These are phyloP conservation scores for Rhodotorula paludigena DNA, from an alignment of 768 basidiomycete genomes.

Conservation along the genomic window DNA sequence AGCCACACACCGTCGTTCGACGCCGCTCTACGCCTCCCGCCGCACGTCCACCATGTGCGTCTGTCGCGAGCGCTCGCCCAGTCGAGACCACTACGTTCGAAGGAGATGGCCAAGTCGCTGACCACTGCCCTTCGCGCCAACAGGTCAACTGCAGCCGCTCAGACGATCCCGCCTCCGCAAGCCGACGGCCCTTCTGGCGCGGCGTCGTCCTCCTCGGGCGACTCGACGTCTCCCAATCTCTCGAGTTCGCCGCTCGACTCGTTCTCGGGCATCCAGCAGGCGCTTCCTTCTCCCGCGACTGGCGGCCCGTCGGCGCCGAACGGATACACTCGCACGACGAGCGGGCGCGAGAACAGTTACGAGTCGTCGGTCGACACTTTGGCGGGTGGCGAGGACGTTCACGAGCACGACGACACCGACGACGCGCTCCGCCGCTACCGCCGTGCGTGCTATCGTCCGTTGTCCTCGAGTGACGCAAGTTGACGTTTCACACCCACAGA, in stretches of 20 bases:
- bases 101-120: not conserved
- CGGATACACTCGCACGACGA: not conserved
- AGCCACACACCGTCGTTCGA: too few species aligned
- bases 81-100: too few species aligned
- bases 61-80: too few species aligned
- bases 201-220: not conserved
- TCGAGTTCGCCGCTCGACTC: constrained; percentile 10
- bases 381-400: constrained; percentile 2
- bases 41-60: too few species aligned
- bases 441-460: constrained; percentile 8
- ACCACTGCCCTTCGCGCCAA: not conserved
- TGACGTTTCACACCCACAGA: not conserved
- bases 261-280: not conserved
- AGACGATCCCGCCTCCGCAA: not conserved
- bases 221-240: not conserved
- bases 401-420: constrained; percentile 3
- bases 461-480: not conserved
- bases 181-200: not conserved
- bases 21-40: too few species aligned
- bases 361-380: constrained; percentile 5
- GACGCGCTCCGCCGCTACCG: constrained; percentile 24
- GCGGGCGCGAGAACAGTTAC: not conserved
- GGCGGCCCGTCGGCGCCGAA: not conserved
- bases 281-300: not conserved
- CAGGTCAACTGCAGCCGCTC: not conserved